phyloP scores from a whole-genome alignment of 2,329 filamentous ascomycete species.

The Emmonsiellopsis sp. region DNA sequence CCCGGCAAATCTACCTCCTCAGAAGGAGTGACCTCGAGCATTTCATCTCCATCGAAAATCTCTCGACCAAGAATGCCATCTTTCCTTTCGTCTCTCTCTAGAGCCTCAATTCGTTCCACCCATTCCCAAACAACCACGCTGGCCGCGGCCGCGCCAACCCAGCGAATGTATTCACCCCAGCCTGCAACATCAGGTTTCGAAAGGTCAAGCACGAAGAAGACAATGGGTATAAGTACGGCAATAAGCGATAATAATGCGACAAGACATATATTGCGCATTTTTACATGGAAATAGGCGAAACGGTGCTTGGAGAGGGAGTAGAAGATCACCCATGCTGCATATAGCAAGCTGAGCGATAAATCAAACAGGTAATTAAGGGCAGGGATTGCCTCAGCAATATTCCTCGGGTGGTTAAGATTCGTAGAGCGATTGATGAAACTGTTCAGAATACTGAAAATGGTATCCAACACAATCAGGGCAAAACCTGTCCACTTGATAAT shows the following conservation, averaged over 20 bases:
- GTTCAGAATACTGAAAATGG: slow-evolving; percentile 84
- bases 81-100: slow-evolving; percentile 89
- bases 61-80: slow-evolving; percentile 85
- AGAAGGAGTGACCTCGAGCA: slow-evolving; percentile 61
- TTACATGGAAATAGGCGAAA: slow-evolving; percentile 80
- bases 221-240: slow-evolving; percentile 77
- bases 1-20: slow-evolving; percentile 42
- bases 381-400: slow-evolving; percentile 82
- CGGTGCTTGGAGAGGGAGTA: slow-evolving; percentile 86
- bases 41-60: slow-evolving; percentile 89
- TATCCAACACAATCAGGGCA: slow-evolving; percentile 80
- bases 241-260: slow-evolving; percentile 70
- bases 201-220: slow-evolving; percentile 90
- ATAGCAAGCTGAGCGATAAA: slow-evolving; percentile 73
- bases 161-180: slow-evolving; percentile 92
- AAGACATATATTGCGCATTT: slow-evolving; percentile 82
- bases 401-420: slow-evolving; percentile 49
- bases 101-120: slow-evolving; percentile 87
- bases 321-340: slow-evolving; percentile 89
- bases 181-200: slow-evolving; percentile 74
- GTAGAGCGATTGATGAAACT: slow-evolving; percentile 57
- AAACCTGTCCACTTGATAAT: slow-evolving; percentile 99
- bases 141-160: slow-evolving; percentile 90
- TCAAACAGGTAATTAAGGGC: slow-evolving; percentile 88
- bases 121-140: slow-evolving; percentile 98